Base-by-base conservation (phyloP, 441 rosid species). In the Melastoma candidum region DNA sequence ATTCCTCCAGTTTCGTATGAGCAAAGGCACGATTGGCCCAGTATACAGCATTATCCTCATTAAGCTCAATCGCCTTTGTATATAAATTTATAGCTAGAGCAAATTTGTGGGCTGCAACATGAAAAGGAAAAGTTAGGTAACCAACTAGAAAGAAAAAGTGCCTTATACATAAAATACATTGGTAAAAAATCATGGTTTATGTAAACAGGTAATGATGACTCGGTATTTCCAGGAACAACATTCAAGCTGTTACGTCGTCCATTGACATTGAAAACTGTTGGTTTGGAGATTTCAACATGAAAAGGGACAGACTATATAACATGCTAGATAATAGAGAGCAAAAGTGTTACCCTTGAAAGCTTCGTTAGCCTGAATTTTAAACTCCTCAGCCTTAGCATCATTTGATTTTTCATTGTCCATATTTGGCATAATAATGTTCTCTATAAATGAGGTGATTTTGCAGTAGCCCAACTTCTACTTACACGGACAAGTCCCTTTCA, bases 11-110 rank as follows among this genome's bases (percentile, higher is more conserved):
- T 57, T 86, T 93, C 10, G 92, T 68, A 72, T 88, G 98, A 45
- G 97, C 87, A 57, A 88, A 77, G 51, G 98, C 87, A 54, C 98
- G 95, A 64, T 93, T 88, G 26, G 98, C 98, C 81, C 90, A 93
- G 66, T 86, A 93, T 61, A 93, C 95, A 68, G 97, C 93, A 68
- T 82, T 93, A 52, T 72, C 69, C 29, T 71, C 24, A 57, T 74
- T 78, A 60, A 81, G 61, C 59, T 81, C 90, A 63, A 88, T 84
- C 12, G 98, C 98, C 71, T 79, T 83, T 1, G 92, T 66, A 63
- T 93, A 93, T 10, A 86, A 71, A 58, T 82, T 97, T 65, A 93
- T 84, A 57, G 98, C 95, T 53, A 71, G 84, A 11, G 73, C 63
- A 71, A 66, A 88, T 61, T 82, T 93, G 73, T 77, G 82, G n/a